phyloP scores from a whole-genome alignment of 345 rosid genomes.

The Corymbia maculata region DNA sequence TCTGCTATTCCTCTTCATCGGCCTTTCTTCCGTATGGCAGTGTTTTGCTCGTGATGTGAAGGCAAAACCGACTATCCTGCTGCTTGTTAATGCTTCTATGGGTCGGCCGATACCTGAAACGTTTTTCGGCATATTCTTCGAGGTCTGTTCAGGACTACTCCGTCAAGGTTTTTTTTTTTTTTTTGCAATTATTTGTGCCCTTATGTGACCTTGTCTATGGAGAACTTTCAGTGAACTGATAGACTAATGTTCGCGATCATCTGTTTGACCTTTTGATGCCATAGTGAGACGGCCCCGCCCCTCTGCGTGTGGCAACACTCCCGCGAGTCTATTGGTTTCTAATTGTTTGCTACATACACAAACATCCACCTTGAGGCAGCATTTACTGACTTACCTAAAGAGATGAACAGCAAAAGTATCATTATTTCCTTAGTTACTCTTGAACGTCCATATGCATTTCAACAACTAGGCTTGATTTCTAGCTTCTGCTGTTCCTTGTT shows the following conservation, averaged over 20 bases:
- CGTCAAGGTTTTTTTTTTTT: background rate
- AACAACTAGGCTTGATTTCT: background rate
- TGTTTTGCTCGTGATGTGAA: slow-evolving; percentile 36
- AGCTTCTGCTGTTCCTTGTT: background rate
- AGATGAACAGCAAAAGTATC: background rate
- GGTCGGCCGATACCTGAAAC: slow-evolving; percentile 55
- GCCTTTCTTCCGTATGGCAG: slow-evolving; percentile 24
- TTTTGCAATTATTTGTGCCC: background rate
- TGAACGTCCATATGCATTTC: background rate
- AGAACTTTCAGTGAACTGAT: background rate
- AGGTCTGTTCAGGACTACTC: slow-evolving; percentile 29
- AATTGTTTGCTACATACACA: background rate
- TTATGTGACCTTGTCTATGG: background rate
- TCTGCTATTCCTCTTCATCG: slow-evolving; percentile 27
- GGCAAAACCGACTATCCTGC: slow-evolving; percentile 29
- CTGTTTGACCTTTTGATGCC: background rate
- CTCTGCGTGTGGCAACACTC: background rate
- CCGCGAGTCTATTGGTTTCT: background rate
- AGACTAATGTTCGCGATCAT: background rate
- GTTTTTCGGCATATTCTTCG: slow-evolving; percentile 82
- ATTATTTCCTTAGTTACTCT: background rate
- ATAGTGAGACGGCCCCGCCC: background rate
- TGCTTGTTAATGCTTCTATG: slow-evolving; percentile 49
- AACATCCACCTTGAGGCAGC: background rate
- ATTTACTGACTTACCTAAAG: background rate